These are phyloP conservation scores for Taphrina betulina DNA, from an alignment of 1,139 yeast species.

Conservation along the genomic window DNA sequence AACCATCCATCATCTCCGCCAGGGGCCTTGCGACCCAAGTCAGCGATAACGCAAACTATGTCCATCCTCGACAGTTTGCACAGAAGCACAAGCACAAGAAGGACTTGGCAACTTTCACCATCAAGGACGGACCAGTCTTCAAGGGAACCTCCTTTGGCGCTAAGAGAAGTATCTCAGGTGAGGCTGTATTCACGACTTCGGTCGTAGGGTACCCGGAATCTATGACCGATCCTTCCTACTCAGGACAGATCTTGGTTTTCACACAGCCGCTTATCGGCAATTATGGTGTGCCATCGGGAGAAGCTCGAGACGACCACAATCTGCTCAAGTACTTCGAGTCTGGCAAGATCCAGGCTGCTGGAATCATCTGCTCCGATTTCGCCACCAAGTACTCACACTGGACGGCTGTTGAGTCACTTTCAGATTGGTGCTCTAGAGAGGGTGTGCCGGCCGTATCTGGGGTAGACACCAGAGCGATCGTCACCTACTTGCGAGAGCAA, in stretches of 20 bases:
- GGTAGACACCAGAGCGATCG: slow-evolving; percentile 93
- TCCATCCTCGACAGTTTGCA: slow-evolving; percentile 30
- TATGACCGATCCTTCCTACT: slow-evolving; percentile 97
- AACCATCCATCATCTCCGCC: neutral
- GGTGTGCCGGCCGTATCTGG: slow-evolving; percentile 97
- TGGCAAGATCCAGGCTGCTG: slow-evolving; percentile 87
- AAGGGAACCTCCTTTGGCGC: slow-evolving; percentile 95
- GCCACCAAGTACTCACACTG: slow-evolving; percentile 95
- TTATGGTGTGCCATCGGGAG: slow-evolving; percentile 92
- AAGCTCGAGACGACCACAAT: slow-evolving; percentile 75
- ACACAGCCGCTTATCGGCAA: slow-evolving; percentile 97
- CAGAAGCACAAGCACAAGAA: slow-evolving; percentile 40
- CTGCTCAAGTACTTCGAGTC: slow-evolving; percentile 87
- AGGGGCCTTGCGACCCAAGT: slow-evolving; percentile 21
- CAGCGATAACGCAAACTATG: slow-evolving; percentile 27
- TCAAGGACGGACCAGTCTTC: slow-evolving; percentile 91
- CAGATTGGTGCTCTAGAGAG: slow-evolving; percentile 93
- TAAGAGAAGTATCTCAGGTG: slow-evolving; percentile 85
- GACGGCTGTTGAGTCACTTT: slow-evolving; percentile 96
- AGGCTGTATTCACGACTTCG: slow-evolving; percentile 96
- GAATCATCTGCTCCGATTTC: slow-evolving; percentile 92
- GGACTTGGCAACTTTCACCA: slow-evolving; percentile 85
- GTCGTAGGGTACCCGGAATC: slow-evolving; percentile 97
- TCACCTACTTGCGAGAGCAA: slow-evolving; percentile 86
- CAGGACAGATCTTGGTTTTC: slow-evolving; percentile 92